phyloP scores from a whole-genome alignment of 148 eudicot genomes.

The Nepenthes gracilis region DNA sequence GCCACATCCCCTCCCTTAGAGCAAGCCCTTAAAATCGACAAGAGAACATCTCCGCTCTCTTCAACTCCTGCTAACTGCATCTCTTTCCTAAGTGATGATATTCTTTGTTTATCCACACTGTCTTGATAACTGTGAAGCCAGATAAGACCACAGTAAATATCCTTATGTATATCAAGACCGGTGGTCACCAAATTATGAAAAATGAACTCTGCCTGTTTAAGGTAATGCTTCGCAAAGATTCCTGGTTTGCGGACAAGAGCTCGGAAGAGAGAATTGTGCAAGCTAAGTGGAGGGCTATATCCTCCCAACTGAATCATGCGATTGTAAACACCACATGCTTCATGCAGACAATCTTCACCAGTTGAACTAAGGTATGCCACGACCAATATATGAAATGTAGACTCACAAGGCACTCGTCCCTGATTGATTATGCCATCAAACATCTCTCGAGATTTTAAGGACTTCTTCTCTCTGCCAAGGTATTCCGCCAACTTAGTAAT shows the following conservation, averaged over 20 bases:
- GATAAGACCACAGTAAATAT: conserved; percentile 74
- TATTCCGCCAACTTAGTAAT: conserved; percentile 87
- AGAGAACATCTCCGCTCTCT: conserved; percentile 61
- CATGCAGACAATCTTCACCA: conserved; percentile 38
- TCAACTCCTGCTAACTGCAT: conserved; percentile 45
- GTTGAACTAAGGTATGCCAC: conserved; percentile 78
- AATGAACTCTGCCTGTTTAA: conserved; percentile 82
- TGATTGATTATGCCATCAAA: conserved; percentile 78
- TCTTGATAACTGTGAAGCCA: conserved; percentile 99
- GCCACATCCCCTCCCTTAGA: conserved; percentile 69
- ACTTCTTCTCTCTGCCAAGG: conserved; percentile 74
- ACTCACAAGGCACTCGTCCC: conserved; percentile 82
- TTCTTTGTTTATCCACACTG: conserved; percentile 52
- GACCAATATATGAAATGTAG: conserved; percentile 73
- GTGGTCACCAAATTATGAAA: conserved; percentile 54
- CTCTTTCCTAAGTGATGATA: conserved; percentile 45
- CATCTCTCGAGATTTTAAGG: conserved; percentile 61
- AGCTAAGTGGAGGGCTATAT: conserved; percentile 70
- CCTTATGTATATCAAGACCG: conserved; percentile 59
- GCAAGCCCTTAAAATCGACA: conserved; percentile 76
- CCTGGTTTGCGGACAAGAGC: conserved; percentile 60
- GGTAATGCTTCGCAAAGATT: conserved; percentile 42
- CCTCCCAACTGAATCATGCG: conserved; percentile 90
- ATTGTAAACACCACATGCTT: conserved; percentile 76
- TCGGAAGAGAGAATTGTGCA: conserved; percentile 82